Evolutionary conservation across 2,329 filamentous ascomycete genomes (phyloP).

Genomic region (Alternaria sp.): DNA sequence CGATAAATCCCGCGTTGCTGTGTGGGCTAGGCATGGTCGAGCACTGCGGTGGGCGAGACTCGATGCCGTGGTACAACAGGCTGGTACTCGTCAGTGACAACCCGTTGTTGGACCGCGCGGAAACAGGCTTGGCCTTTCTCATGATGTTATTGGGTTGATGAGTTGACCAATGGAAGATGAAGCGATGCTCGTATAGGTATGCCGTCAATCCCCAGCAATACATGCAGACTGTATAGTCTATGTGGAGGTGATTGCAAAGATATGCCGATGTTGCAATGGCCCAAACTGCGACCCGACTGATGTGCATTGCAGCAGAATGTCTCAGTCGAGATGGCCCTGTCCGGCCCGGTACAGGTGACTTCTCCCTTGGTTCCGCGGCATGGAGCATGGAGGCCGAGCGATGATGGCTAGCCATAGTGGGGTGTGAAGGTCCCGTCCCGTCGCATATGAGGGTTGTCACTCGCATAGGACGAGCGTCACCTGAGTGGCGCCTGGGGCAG

Average conservation of each 20-base stretch:
- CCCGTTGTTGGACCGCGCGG: conserved; percentile 1
- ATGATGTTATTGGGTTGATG: conserved; percentile 1
- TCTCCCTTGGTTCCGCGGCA: conserved; percentile 3
- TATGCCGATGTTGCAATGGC: conserved; percentile 5
- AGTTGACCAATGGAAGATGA: conserved; percentile 10
- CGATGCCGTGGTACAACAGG: background rate
- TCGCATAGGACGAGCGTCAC: conserved; percentile 24
- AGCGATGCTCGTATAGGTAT: conserved; percentile 8
- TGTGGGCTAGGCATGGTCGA: conserved; percentile 18
- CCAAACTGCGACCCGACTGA: conserved; percentile 10
- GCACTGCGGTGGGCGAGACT: conserved; percentile 1
- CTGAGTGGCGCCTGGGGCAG: conserved; percentile 14
- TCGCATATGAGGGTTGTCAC: conserved; percentile 10
- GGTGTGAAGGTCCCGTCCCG: conserved; percentile 2
- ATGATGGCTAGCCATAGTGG: background rate
- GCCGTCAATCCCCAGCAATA: background rate
- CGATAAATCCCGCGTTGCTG: background rate
- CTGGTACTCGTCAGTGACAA: conserved; percentile 1
- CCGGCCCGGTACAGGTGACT: conserved; percentile 7
- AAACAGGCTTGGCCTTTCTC: background rate
- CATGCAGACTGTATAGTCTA: conserved; percentile 6
- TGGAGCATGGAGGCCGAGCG: conserved; percentile 7
- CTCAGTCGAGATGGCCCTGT: conserved; percentile 16
- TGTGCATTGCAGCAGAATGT: conserved; percentile 17
- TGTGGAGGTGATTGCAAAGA: conserved; percentile 8